These are phyloP conservation scores for Colletotrichum navitas DNA, from an alignment of 2,329 filamentous ascomycete species.

Conservation along the genomic window DNA sequence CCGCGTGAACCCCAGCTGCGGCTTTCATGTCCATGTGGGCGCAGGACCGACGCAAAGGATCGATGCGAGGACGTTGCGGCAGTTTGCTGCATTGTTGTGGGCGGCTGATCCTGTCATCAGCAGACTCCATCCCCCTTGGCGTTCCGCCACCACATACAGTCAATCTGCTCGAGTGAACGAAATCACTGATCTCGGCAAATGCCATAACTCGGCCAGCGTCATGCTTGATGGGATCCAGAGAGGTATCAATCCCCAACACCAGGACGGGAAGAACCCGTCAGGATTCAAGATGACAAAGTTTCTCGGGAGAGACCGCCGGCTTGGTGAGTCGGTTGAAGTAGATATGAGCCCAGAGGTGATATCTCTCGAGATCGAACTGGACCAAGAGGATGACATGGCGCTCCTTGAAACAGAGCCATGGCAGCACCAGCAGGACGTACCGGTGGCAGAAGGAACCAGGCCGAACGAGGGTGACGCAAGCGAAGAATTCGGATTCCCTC, in stretches of 20 bases:
- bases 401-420: constrained; percentile 24
- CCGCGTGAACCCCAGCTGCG: constrained; percentile 51
- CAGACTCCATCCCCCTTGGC: constrained; percentile 52
- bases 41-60: constrained; percentile 49
- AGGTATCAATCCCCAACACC: constrained; percentile 27
- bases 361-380: constrained; percentile 13
- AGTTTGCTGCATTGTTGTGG: constrained; percentile 51
- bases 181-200: constrained; percentile 9
- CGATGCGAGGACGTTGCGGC: constrained; percentile 47
- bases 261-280: neutral
- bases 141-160: constrained; percentile 42
- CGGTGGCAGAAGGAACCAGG: neutral
- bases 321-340: constrained; percentile 44
- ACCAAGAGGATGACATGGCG: constrained; percentile 14
- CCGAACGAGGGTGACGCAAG: neutral
- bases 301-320: constrained; percentile 45
- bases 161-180: constrained; percentile 35
- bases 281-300: constrained; percentile 38
- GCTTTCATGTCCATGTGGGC: constrained; percentile 55
- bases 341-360: neutral
- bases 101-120: constrained; percentile 53
- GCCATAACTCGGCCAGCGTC: neutral
- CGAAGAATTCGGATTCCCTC: constrained; percentile 15
- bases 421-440: constrained; percentile 18
- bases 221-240: constrained; percentile 40